Conservation (phyloP, 1,284 basidiomycete species). For the Coniferiporia weirii region DNA sequence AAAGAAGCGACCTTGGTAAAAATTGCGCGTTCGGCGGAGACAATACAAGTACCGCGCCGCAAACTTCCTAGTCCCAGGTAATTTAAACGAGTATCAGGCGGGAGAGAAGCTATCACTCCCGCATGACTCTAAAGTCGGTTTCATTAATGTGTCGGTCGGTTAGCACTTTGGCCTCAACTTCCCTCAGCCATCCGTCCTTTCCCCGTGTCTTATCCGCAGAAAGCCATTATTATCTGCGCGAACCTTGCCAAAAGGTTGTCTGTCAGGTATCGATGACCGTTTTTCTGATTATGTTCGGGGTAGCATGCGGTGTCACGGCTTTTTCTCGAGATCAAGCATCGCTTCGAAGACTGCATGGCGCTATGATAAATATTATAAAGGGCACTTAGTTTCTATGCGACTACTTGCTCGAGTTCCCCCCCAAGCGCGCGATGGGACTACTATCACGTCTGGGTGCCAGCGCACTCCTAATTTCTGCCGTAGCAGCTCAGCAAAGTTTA, state of each 20-base stretch:
- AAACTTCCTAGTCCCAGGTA: too few species aligned
- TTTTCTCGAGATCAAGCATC: background rate
- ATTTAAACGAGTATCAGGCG: too few species aligned
- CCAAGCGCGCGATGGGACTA: background rate
- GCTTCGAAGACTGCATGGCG: background rate
- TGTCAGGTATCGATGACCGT: background rate
- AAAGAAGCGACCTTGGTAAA: too few species aligned
- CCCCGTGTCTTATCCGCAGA: background rate
- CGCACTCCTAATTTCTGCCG: constrained; percentile 9
- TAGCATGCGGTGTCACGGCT: background rate
- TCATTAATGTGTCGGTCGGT: background rate
- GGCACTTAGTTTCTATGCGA: background rate
- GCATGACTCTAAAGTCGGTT: too few species aligned
- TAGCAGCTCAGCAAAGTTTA: constrained; percentile 27
- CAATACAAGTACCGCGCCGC: too few species aligned
- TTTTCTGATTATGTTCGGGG: background rate
- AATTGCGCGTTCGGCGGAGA: too few species aligned
- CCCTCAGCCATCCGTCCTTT: background rate
- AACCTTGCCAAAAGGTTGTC: background rate
- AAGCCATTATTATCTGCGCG: background rate
- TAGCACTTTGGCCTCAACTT: background rate
- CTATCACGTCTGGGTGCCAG: background rate
- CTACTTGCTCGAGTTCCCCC: background rate
- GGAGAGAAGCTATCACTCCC: too few species aligned
- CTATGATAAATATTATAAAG: background rate